Evolutionary conservation across 2,329 filamentous ascomycete genomes (phyloP), one percentile per base, ranked within the genome.

Genomic region (Curvularia lunata): DNA sequence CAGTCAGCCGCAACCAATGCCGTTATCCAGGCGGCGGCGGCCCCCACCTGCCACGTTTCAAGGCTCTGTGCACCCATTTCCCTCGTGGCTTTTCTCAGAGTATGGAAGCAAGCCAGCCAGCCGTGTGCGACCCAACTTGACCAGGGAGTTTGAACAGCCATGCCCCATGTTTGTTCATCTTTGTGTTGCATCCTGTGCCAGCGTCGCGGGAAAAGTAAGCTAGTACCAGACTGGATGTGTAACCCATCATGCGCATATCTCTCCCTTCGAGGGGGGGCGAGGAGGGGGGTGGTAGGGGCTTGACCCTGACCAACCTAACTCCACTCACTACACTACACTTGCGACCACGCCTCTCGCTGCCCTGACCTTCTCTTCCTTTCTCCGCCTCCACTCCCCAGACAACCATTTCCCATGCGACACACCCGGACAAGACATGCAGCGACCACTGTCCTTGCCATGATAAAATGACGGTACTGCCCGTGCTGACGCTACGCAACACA

Each of bases 401-500:
- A 21, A 30, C 27, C 27, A 19, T 25, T 34, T 40, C 45, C 49
- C 52, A 53, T 61, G 52, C 61, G 47, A 56, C 52, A 54, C 52
- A 25, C 27, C 54, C 37, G 58, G 52, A 45, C 48, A 38, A 38
- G 42, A 45, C 28, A 59, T 59, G 53, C 47, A 50, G 48, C 52
- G 19, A 34, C 40, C 19, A 13, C 25, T 23, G n/a, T 43, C 37
- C 25, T 51, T 56, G 62, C 56, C 51, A 56, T 48, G 51, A 63
- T 53, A 52, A 30, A 30, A 65, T 32, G 54, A 25, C 4, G 43
- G n/a, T 30, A 30, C 27, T 32, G 50, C 32, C 50, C 38, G 48
- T 30, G 58, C 46, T 47, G 50, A 58, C 41, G 52, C 54, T 55
- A 63, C 50, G 50, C 60, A 65, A 61, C 58, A 52, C 55, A 27